Evolutionary conservation across 495 filamentous ascomycete genomes (phyloP), one percentile per base, ranked within the genome.

Genomic region (Margaritispora aquatica): DNA sequence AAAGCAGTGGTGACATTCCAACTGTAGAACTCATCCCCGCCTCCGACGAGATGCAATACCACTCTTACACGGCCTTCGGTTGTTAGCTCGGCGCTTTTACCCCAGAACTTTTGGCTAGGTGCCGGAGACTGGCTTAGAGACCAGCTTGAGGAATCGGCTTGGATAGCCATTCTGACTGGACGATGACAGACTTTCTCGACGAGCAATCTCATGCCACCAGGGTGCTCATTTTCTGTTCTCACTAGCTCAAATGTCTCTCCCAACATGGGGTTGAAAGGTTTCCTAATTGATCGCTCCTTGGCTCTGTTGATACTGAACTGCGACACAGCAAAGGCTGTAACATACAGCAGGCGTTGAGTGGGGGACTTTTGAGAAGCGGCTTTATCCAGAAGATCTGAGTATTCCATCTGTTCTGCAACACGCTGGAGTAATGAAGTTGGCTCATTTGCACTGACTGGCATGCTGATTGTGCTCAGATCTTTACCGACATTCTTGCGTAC

Each of bases 401-500:
- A 98, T 69, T 98, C 94, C 51, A 96, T 62, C 67, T 90, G 84
- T 70, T 98, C 94, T 1, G 93, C 85, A 15, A 89, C 79, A 58
- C 94, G 87, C 70, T 98, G 94, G 2, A 96, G 78, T 2, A 93
- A 70, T 0, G 92, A 97, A 1, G 87, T 84, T 1, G 94, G 95
- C 68, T 98, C 94, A 71, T 98, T 98, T 20, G 93, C 85, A 21
- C 92, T 93, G 4, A 97, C 94, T 0, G 94, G 94, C 95, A 97
- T 98, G 31, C 89, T 88, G 68, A 97, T 92, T 2, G 90, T 92
- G 52, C 90, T 96, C 5, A 98, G 75, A 70, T 98, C 94, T 74
- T 97, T 97, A 63, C 94, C 94, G 13, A 97, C 94, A 63, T 98
- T 98, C 70, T 97, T 98, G 67, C 95, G 89, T 10, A 97, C 77